Evolutionary conservation across 805 yeast species (phyloP), one percentile per base, ranked within the genome.

Genomic region (Nakazawaea ernobii): DNA sequence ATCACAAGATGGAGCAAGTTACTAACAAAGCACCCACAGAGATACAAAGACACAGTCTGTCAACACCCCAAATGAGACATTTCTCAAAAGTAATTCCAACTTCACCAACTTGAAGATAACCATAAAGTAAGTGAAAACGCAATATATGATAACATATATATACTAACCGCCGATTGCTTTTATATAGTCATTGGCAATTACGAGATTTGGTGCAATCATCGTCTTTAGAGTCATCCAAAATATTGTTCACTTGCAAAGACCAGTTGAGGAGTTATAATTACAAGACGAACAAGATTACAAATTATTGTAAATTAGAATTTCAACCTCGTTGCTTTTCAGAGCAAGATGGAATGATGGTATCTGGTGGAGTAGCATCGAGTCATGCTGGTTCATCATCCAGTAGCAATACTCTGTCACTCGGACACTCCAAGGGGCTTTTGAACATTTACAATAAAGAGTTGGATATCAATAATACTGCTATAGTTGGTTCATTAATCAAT

Each of bases 401-500:
- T 29, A 41, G 32, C 50, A 47, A 26, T 26, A 9, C 29, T 8
- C 26, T 39, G 5, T 8, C 24, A 4, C 46, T 63, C 51, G 65
- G 67, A 39, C 67, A 58, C 35, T 70, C 78, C 66, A 80, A 80
- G 53, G 96, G 96, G 0, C 70, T 81, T 36, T 77, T 83, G 50
- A 75, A 85, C 1, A 65, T 84, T 42, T 72, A 74, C 59, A 75
- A 77, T 49, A 74, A 77, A 24, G 69, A 70, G 5, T 71, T 78
- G 9, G 70, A 71, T n/a, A 59, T 63, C 6, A 66, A 73, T 6
- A 64, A 70, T 39, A 76, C 83, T 2, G 71, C 78, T 27, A 77
- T 77, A 45, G 66, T 89, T 45, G 97, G 97, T 0, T 85, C 85
- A 32, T 79, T 82, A 66, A 89, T 91, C 56, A 90, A 89, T 62